A percentile compares a stretch with the other conserved stretches of the same genome.
Evolutionary conservation across 1,284 basidiomycete species (phyloP).

Genomic region (Sporisorium scitamineum): DNA sequence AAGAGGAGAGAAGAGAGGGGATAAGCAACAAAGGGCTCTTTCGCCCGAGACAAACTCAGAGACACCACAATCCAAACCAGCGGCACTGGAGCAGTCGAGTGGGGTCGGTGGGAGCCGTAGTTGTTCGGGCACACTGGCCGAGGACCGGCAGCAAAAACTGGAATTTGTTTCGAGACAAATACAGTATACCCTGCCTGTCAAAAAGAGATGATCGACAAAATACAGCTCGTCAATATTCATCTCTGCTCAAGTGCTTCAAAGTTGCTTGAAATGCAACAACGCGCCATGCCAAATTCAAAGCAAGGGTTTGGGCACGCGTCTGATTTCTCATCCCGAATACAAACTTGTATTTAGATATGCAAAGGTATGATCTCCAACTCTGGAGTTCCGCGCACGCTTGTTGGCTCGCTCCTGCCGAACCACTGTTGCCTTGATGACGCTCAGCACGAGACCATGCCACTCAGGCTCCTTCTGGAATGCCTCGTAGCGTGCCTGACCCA

Average conservation of each 20-base stretch:
- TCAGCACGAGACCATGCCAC: conserved; percentile 1
- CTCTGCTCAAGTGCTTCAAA: not conserved
- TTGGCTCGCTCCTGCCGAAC: not conserved
- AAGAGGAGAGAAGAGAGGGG: too few relatives aligned
- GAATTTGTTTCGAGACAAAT: not conserved
- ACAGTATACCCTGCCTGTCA: conserved; percentile 7
- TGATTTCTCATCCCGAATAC: not conserved
- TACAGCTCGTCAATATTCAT: not conserved
- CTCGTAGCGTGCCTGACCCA: not conserved
- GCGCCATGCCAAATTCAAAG: not conserved
- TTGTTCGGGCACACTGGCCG: conserved; percentile 13
- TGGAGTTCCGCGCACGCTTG: not conserved
- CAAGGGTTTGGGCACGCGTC: not conserved
- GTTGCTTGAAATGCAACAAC: not conserved
- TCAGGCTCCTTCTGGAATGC: not conserved
- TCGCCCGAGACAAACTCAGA: not conserved
- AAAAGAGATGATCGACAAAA: conserved; percentile 2
- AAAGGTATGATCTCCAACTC: not conserved
- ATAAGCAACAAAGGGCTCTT: not conserved
- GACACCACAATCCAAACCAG: not conserved
- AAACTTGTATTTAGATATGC: not conserved
- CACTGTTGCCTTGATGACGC: too few relatives aligned
- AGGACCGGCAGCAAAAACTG: not conserved
- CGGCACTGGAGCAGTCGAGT: conserved; percentile 7
- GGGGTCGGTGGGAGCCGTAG: not conserved